A percentile compares a stretch with the other conserved stretches of the same genome.
These are phyloP conservation scores for Neurospora terricola DNA, from an alignment of 495 filamentous ascomycete species.

Conservation along the genomic window DNA sequence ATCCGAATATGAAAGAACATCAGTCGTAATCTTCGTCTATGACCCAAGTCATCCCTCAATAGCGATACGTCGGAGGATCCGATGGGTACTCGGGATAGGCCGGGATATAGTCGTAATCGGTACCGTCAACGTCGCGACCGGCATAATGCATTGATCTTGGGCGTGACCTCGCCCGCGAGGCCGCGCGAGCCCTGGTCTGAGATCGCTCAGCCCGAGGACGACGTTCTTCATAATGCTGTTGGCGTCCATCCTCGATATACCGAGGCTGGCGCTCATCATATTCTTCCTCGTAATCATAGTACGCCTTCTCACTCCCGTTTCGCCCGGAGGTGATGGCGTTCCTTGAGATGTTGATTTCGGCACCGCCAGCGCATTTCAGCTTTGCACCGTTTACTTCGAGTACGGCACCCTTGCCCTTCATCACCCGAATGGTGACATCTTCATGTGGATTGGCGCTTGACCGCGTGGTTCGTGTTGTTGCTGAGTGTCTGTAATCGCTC, in stretches of 20 bases:
- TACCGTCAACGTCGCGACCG: not conserved
- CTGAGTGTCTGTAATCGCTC: conserved; percentile 45
- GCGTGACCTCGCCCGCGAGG: conserved; percentile 33
- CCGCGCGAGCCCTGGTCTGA: conserved; percentile 25
- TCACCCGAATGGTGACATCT: conserved; percentile 43
- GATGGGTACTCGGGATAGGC: conserved; percentile 6
- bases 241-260: conserved; percentile 16
- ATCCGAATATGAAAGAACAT: not conserved
- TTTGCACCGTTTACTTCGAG: conserved; percentile 40
- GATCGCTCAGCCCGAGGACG: conserved; percentile 33
- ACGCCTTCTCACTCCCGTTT: conserved; percentile 30
- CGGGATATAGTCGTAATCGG: conserved; percentile 10
- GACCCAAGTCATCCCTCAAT: not conserved
- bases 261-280: conserved; percentile 32
- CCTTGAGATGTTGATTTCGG: conserved; percentile 38
- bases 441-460: conserved; percentile 34
- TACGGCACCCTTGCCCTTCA: conserved; percentile 28
- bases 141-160: conserved; percentile 21
- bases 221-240: conserved; percentile 19
- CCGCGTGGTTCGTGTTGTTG: conserved; percentile 44
- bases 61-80: not conserved
- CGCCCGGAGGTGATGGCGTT: conserved; percentile 14
- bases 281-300: conserved; percentile 33
- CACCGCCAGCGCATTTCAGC: conserved; percentile 42
- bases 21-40: not conserved